Percentiles rank a stretch among this genome's conserved stretches.
These are phyloP conservation scores for Aphanoascus verrucosus DNA, from an alignment of 2,329 filamentous ascomycete species.

Conservation along the genomic window DNA sequence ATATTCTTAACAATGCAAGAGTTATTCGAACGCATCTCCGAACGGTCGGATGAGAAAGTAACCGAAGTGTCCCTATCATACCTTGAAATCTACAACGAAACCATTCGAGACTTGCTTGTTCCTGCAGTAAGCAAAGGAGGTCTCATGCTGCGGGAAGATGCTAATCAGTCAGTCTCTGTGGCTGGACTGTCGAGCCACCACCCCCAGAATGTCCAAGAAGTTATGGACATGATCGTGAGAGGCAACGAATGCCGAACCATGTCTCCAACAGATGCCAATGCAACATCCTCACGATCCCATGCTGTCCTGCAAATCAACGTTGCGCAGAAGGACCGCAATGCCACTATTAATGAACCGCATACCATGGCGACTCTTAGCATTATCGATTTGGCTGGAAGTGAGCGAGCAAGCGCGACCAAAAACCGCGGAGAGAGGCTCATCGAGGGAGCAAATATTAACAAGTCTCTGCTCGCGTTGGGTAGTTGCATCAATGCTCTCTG, in stretches of 20 bases:
- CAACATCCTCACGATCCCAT: constrained; percentile 92
- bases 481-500: constrained; percentile 98
- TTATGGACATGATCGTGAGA: constrained; percentile 98
- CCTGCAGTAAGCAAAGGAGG: constrained; percentile 71
- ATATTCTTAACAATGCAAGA: constrained; percentile 99
- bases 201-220: constrained; percentile 82
- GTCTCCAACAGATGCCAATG: constrained; percentile 93
- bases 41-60: constrained; percentile 71
- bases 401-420: constrained; percentile 91
- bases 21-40: constrained; percentile 89
- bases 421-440: constrained; percentile 83
- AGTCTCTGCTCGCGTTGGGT: constrained; percentile 84
- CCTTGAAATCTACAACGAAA: constrained; percentile 98
- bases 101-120: constrained; percentile 88
- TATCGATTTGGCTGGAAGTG: constrained; percentile 92
- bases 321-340: constrained; percentile 86
- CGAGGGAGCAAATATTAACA: constrained; percentile 98
- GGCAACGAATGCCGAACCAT: constrained; percentile 93
- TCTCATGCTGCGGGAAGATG: constrained; percentile 87
- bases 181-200: constrained; percentile 82
- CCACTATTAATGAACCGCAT: constrained; percentile 82
- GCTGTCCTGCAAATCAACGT: constrained; percentile 96
- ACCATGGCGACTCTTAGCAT: constrained; percentile 98
- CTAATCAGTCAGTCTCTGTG: constrained; percentile 84
- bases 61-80: constrained; percentile 90